Evolutionary conservation across 169 alveolate species (phyloP).

Genomic region (Eimeria brunetti): DNA sequence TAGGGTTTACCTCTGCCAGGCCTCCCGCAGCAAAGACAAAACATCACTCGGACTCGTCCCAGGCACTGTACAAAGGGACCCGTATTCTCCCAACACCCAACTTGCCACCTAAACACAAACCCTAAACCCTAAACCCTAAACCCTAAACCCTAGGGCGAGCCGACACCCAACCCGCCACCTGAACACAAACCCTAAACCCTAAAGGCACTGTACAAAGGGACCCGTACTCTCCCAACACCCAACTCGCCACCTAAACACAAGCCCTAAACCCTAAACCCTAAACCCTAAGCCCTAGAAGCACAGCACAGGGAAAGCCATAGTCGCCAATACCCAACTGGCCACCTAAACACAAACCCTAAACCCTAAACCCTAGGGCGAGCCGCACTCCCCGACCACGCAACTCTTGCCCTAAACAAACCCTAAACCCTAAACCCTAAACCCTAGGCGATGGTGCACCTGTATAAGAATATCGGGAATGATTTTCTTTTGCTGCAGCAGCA

Average conservation of each 20-base stretch:
- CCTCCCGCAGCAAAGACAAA: conserved; percentile 92
- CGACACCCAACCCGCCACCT: conserved; percentile 40
- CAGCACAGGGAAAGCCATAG: too few relatives aligned
- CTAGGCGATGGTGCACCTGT: neutral
- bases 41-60: conserved; percentile 63
- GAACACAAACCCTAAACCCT: conserved; percentile 18
- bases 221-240: conserved; percentile 29
- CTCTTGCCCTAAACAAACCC: conserved; percentile 1
- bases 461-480: conserved; percentile 8
- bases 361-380: conserved; percentile 1
- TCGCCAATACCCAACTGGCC: neutral
- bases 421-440: conserved; percentile 19
- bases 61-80: neutral
- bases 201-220: neutral
- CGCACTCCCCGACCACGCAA: neutral
- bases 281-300: neutral
- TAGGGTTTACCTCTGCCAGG: conserved; percentile 85
- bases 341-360: neutral
- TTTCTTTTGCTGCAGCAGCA: neutral
- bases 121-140: conserved; percentile 32
- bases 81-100: conserved; percentile 21
- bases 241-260: conserved; percentile 26
- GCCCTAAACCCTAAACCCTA: conserved; percentile 31
- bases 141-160: too few relatives aligned
- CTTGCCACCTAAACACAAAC: conserved; percentile 37